Evolutionary conservation across 2,329 filamentous ascomycete genomes (phyloP), one percentile per base, ranked within the genome.

Genomic region (Mariannaea elegans): DNA sequence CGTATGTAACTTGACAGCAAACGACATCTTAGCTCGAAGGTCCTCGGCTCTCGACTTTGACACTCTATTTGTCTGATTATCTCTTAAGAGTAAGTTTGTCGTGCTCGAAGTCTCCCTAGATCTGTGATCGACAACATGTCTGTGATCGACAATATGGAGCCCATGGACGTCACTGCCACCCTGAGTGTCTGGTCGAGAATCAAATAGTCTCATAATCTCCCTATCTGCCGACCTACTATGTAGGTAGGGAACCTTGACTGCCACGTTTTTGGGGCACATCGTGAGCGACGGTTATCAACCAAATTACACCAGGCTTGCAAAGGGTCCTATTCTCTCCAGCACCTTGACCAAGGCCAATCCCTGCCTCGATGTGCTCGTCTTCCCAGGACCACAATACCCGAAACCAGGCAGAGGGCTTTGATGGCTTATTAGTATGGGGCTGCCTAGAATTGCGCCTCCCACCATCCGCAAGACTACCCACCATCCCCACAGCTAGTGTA

Each of bases 191-290:
- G 18, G 32, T 34, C 3, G 5, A 10, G 32, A 10, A 5, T 14
- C 13, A 36, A 36, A n/a, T 13, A 36, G 32, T 10, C 32, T 36
- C 10, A 36, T 14, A 36, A 36, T 9, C 12, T 8, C 12, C 7
- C 32, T 13, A 14, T 7, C 7, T 7, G 10, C 13, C 32, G 12
- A n/a, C 32, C 4, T 36, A 10, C 14, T 14, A 7, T 36, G 32
- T n/a, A 34, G 21, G 41, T 8, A 4, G 27, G 24, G 16, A 27
- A 51, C 41, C 29, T 32, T 49, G 34, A 16, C 21, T 52, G 38
- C 34, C 48, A 46, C 55, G 56, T 56, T 59, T 61, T 41, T 47
- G 19, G 9, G 18, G 39, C 23, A 29, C 38, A 44, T 48, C 32
- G 32, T 36, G 32, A 10, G 14, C 32, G 19, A 7, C 38, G 10